Evolutionary conservation across 768 basidiomycete species (phyloP), one percentile per base, ranked within the genome.

Genomic region (Lenzites betulinus): DNA sequence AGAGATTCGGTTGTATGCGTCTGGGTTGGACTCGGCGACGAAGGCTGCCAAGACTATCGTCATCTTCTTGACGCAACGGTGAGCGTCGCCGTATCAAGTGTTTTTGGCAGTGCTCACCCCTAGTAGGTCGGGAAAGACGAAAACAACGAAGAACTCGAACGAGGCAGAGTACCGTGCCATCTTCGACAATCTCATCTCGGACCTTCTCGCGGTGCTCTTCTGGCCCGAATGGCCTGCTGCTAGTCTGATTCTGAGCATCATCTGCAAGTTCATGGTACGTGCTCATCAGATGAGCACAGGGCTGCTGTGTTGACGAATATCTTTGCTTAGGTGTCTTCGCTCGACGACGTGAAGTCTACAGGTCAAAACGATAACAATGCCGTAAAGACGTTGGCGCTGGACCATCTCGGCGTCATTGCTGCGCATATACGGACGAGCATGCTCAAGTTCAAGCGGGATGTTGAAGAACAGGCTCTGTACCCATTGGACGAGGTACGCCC

Each of bases 191-290:
- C 78, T 98, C 12, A 85, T 98, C 42, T 85, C 87, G 1, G 97
- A 99, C 69, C 78, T 97, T 23, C 80, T 98, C 23, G 82, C 83
- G 9, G 94, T 97, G 20, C 77, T 98, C 7, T 95, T 90, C 71
- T 92, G 92, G 86, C 95, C 97, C 0, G 97, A 99, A 74, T 99
- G 96, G 95, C 97, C 97, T 7, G 95, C 92, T 11, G 92, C 97
- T 1, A 82, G 87, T 43, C 74, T 97, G 18, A 78, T 97, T 39
- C 75, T 98, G 38, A 84, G 82, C 44, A 88, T 97, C 48, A 84
- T 88, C 7, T 90, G 87, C 64, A 90, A 88, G 70, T 88, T 87
- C 65, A 92, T 98, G 92, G 95, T 93, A 60, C 11, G 13, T 46
- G 6, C 15, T 3, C 1, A 39, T 16, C 15, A 35, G 12, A 23